Evolutionary conservation across 495 filamentous ascomycete genomes (phyloP), one percentile per base, ranked within the genome.

Genomic region (Rhypophila decipiens): DNA sequence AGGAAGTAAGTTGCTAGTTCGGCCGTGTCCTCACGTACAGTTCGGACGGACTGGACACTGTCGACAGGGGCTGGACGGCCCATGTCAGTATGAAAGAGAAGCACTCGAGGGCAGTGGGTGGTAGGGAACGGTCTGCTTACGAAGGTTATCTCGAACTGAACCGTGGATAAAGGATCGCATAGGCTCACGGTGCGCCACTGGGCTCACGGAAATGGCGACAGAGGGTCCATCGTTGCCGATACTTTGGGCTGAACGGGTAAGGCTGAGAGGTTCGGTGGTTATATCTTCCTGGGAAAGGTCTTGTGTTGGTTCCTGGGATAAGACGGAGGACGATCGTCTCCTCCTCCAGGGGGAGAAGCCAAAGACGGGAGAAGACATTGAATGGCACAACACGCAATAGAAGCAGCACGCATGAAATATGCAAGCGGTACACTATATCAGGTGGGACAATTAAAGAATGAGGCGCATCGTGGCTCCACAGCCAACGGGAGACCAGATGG

Each of bases 1-100:
- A 96, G 73, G n/a, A 86, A 86, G 53, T 87, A 87, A 5, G 79
- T 87, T 20, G 93, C 91, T 27, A 98, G 77, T 61, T 95, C 88
- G 24, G 89, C 89, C 2, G 93, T 95, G 58, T 95, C 83, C 61
- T 95, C 87, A 44, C 93, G 83, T 11, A 98, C 86, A 47, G 80
- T 85, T 36, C 81, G 76, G 19, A 85, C 80, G 66, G 87, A 86
- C 46, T 85, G 80, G 5, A 79, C 76, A 51, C 75, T 80, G 56
- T 94, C 87, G 69, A 74, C 50, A 4, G 71, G 66, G 27, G 64
- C 69, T 72, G 31, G 8, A 15, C 23, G 23, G 19, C 17, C 39
- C 20, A 29, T 24, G 15, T 39, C 38, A 47, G 20, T 21, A 23
- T 21, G 0, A 15, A 13, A 15, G 38, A 15, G 7, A 13, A 17